Evolutionary conservation across 192 early-diverging fungal genomes (phyloP).

Genomic region (Umbelopsis sp.): DNA sequence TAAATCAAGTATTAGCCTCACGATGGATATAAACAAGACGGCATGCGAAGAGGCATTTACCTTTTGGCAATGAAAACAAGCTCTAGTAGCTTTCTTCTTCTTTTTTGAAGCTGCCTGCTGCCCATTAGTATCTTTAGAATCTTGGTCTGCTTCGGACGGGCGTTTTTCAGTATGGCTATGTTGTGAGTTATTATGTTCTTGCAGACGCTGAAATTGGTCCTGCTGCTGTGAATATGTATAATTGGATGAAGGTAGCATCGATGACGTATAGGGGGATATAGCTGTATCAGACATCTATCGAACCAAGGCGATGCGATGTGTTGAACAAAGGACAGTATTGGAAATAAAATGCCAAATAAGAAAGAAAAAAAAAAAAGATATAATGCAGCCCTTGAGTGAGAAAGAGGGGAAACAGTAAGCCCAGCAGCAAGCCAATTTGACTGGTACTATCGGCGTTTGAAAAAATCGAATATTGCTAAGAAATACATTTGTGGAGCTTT

Average conservation of each 20-base stretch:
- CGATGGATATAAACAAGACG: too few relatives aligned
- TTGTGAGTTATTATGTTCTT: neutral
- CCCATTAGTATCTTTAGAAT: neutral
- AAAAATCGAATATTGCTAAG: too few relatives aligned
- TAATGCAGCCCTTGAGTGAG: neutral
- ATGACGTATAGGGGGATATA: slow-evolving; percentile 9
- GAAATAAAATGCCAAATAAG: neutral
- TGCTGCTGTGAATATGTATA: slow-evolving; percentile 18
- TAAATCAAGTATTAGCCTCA: neutral
- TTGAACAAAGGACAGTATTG: neutral
- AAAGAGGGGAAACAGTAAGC: neutral
- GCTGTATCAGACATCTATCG: slow-evolving; percentile 22
- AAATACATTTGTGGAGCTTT: too few relatives aligned
- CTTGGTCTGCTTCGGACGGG: neutral
- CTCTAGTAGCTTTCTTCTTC: slow-evolving; percentile 37
- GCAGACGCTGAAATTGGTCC: slow-evolving; percentile 5
- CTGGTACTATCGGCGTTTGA: too few relatives aligned
- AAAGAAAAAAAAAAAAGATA: neutral
- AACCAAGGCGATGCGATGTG: slow-evolving; percentile 11
- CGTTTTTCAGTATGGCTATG: neutral
- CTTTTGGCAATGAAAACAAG: slow-evolving; percentile 75
- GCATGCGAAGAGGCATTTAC: slow-evolving; percentile 15
- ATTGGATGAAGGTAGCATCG: slow-evolving; percentile 22
- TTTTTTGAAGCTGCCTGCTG: slow-evolving; percentile 2
- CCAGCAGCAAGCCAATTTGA: too few relatives aligned